Conservation (phyloP, 2,329 filamentous ascomycete genomes). For the Leptographium wingfieldii region DNA sequence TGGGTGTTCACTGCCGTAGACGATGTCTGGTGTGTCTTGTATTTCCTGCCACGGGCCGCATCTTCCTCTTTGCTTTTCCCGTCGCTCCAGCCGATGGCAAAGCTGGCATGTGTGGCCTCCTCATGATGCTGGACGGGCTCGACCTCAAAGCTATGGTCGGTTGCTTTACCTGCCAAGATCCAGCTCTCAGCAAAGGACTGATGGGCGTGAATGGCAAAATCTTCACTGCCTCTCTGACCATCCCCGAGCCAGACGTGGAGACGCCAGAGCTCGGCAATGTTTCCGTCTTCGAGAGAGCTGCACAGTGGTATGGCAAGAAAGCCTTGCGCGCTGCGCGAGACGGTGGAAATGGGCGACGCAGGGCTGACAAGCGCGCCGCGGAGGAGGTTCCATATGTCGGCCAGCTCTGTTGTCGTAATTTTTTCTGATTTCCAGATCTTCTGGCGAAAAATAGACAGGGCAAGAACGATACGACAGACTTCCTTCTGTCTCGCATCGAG, state of each 20-base stretch:
- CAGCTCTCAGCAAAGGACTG: slow-evolving; percentile 24
- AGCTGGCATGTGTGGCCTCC: slow-evolving; percentile 19
- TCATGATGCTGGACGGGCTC: slow-evolving; percentile 6
- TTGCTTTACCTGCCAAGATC: slow-evolving; percentile 22
- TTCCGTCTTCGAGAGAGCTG: slow-evolving; percentile 18
- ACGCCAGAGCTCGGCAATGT: slow-evolving; percentile 22
- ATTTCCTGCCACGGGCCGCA: slow-evolving; percentile 5
- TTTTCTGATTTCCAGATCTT: not conserved
- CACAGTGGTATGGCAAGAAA: slow-evolving; percentile 23
- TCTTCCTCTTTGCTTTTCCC: slow-evolving; percentile 10
- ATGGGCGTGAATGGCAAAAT: slow-evolving; percentile 21
- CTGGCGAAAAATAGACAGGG: not conserved
- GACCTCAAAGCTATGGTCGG: slow-evolving; percentile 18
- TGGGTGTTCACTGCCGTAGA: slow-evolving; percentile 18
- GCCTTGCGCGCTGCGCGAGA: slow-evolving; percentile 20
- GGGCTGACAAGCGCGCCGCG: not conserved
- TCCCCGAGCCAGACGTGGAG: slow-evolving; percentile 24
- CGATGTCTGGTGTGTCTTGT: slow-evolving; percentile 16
- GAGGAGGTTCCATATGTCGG: not conserved
- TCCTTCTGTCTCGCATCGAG: not conserved
- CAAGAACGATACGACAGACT: not conserved
- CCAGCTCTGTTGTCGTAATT: not conserved
- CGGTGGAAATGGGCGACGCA: not conserved
- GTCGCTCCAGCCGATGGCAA: slow-evolving; percentile 17
- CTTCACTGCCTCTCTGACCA: slow-evolving; percentile 16